These are phyloP conservation scores for Clarireedia paspali DNA, from an alignment of 2,329 filamentous ascomycete genomes.

Conservation along the genomic window DNA sequence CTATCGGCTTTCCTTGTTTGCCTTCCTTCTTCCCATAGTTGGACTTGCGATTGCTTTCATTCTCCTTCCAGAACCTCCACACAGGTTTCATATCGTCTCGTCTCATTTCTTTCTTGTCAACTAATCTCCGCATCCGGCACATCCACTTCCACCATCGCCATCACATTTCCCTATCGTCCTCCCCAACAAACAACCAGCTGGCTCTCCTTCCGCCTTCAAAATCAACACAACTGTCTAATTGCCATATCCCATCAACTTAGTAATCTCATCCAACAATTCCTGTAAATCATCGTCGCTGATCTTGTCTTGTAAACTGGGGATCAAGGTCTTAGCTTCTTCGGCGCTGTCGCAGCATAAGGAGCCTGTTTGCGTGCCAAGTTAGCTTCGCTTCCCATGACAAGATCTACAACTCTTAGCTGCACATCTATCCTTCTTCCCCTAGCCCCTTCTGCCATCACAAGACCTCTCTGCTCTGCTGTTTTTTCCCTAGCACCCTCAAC, in stretches of 20 bases:
- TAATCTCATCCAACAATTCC: constrained; percentile 82
- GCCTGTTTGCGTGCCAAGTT: constrained; percentile 43
- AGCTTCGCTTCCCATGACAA: not conserved
- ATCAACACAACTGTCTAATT: not conserved
- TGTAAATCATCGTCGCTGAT: constrained; percentile 85
- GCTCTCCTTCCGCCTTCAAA: not conserved
- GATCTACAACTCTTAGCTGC: not conserved
- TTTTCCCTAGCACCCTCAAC: not conserved
- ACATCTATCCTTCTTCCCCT: no score
- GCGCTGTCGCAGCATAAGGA: constrained; percentile 86
- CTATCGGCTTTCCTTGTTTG: no score
- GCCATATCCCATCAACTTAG: constrained; percentile 51
- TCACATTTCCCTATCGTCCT: no score
- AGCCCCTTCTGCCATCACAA: no score
- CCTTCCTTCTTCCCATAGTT: no score
- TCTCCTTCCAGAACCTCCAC: no score
- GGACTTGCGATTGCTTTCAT: no score
- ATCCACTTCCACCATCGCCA: no score
- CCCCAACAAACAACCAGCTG: no score
- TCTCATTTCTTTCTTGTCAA: no score
- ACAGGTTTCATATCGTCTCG: no score
- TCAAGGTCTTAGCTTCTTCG: constrained; percentile 93
- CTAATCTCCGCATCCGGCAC: no score
- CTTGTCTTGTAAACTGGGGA: constrained; percentile 83
- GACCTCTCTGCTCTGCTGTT: not conserved